These are phyloP conservation scores for Lactarius evosmus DNA, from an alignment of 768 basidiomycete genomes.

Conservation along the genomic window DNA sequence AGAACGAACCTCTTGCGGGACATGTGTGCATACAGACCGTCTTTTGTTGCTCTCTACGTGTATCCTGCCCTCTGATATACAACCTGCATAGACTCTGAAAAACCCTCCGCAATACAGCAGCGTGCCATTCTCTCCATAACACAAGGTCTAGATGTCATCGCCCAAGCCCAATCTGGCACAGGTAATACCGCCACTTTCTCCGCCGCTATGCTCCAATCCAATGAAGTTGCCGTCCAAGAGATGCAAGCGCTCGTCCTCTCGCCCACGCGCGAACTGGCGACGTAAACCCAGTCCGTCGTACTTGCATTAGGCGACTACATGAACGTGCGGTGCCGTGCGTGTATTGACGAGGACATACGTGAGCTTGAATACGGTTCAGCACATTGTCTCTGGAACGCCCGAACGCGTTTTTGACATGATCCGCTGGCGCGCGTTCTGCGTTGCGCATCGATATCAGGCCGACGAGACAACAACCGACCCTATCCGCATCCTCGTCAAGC, in stretches of 20 bases:
- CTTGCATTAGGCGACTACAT: too few species aligned
- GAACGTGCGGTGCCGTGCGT: constrained; percentile 98
- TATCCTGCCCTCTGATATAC: constrained; percentile 12
- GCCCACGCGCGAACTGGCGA: constrained; percentile 94
- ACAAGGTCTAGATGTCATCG: constrained; percentile 96
- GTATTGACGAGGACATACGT: constrained; percentile 97
- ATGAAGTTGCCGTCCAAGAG: constrained; percentile 91
- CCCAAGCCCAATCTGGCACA: too few species aligned
- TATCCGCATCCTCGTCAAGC: constrained; percentile 96
- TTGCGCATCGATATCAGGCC: constrained; percentile 92
- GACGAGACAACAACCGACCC: constrained; percentile 99
- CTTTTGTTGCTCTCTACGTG: constrained; percentile 4
- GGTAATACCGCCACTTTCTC: constrained; percentile 99
- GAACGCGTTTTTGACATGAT: too few species aligned
- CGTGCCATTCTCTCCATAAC: constrained; percentile 95
- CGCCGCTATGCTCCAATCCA: constrained; percentile 95
- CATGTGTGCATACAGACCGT: constrained; percentile 94
- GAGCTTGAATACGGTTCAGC: constrained; percentile 97
- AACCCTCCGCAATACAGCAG: constrained; percentile 98
- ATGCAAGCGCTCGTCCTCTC: constrained; percentile 96
- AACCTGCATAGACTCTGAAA: constrained; percentile 75
- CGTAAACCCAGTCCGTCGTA: constrained; percentile 96
- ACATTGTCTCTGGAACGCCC: constrained; percentile 96
- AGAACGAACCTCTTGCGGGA: constrained; percentile 94
- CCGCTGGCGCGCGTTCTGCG: constrained; percentile 81